These are phyloP conservation scores for Alternaria ventricosa DNA, from an alignment of 2,329 filamentous ascomycete genomes.

Conservation along the genomic window DNA sequence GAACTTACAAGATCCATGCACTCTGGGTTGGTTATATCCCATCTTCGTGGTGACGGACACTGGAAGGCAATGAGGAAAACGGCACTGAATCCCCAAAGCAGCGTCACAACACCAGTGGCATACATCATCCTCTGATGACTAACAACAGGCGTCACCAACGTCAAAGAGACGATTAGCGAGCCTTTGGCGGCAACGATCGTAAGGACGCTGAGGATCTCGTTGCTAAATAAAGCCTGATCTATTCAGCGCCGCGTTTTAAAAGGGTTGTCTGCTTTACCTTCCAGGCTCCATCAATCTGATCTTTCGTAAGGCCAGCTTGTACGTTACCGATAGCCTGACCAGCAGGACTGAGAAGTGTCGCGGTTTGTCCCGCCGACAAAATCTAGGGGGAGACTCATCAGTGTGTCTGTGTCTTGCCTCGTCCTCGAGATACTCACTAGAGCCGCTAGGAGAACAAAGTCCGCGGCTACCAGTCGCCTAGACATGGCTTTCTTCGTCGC, in stretches of 20 bases:
- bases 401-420: too few relatives aligned
- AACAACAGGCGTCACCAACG: not conserved
- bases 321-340: constrained; percentile 11
- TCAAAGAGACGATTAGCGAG: not conserved
- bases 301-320: not conserved
- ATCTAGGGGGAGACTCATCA: too few relatives aligned
- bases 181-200: constrained; percentile 1
- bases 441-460: constrained; percentile 1
- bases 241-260: too few relatives aligned
- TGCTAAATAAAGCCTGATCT: constrained; percentile 1
- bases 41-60: not conserved
- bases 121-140: not conserved
- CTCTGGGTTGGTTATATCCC: constrained; percentile 1
- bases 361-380: too few relatives aligned
- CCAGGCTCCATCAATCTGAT: not conserved
- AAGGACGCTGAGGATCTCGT: not conserved
- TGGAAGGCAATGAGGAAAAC: constrained; percentile 9
- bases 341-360: constrained; percentile 4
- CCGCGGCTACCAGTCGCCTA: not conserved
- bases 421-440: too few relatives aligned
- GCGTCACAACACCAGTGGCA: not conserved
- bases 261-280: too few relatives aligned
- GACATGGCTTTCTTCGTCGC: constrained; percentile 11
- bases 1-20: not conserved
- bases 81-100: constrained; percentile 3